phyloP scores from a whole-genome alignment of 2,329 filamentous ascomycete species.

The Knufia petricola region DNA sequence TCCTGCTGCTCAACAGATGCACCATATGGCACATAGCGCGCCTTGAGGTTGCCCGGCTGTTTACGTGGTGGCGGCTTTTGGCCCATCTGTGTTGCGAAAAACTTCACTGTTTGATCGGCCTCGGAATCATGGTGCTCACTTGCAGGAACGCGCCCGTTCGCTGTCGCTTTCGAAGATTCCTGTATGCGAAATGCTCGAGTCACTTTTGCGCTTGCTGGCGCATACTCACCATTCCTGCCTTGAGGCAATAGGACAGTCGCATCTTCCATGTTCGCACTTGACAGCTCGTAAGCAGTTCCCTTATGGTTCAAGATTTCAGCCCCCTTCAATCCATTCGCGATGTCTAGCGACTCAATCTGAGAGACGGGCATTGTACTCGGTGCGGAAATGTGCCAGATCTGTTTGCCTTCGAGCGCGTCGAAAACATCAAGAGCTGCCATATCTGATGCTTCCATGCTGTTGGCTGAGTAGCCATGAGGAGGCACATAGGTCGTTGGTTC shows the following conservation, averaged over 20 bases:
- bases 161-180: conserved; percentile 4
- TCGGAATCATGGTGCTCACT: neutral
- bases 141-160: neutral
- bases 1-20: neutral
- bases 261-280: conserved; percentile 14
- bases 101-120: conserved; percentile 9
- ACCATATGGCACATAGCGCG: conserved; percentile 38
- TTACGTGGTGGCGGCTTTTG: conserved; percentile 29
- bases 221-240: conserved; percentile 21
- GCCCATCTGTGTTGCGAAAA: conserved; percentile 17
- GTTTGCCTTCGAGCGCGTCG: conserved; percentile 31
- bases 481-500: conserved; percentile 31
- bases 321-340: conserved; percentile 33
- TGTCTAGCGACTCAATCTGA: conserved; percentile 36
- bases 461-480: conserved; percentile 34
- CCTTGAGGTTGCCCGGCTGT: conserved; percentile 34
- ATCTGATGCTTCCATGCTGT: conserved; percentile 15
- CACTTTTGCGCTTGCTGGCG: conserved; percentile 13
- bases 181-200: conserved; percentile 22
- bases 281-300: conserved; percentile 27
- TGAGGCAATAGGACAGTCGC: conserved; percentile 29
- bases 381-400: conserved; percentile 40
- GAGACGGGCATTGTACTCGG: conserved; percentile 36
- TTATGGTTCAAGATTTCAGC: conserved; percentile 34
- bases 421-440: conserved; percentile 10